A percentile compares a stretch with the other conserved stretches of the same genome.
Conservation (phyloP, 2,329 filamentous ascomycete genomes). For the Colletotrichum sp. region DNA sequence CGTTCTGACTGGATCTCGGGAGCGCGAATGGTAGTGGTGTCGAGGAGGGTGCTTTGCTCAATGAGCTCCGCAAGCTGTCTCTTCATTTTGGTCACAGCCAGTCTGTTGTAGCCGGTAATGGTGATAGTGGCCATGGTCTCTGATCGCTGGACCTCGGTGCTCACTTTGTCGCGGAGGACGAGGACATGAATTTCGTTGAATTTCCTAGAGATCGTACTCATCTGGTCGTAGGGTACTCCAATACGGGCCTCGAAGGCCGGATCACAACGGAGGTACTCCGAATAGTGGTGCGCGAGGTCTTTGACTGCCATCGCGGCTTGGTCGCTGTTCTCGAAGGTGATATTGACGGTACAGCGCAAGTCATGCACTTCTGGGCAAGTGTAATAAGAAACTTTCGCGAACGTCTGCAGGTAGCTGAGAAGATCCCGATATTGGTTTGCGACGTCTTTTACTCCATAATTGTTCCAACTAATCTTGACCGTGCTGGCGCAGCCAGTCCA, state of each 20-base stretch:
- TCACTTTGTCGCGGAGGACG: not conserved
- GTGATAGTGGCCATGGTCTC: not conserved
- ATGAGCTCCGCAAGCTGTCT: not conserved
- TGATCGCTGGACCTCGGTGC: not conserved
- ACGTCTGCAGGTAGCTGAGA: not conserved
- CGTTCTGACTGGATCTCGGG: not conserved
- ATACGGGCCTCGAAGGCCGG: not conserved
- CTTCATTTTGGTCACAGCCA: not conserved
- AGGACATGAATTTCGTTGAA: not conserved
- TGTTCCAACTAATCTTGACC: not conserved
- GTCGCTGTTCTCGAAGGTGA: not conserved
- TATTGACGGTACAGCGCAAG: not conserved
- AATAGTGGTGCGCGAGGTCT: not conserved
- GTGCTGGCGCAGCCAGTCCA: not conserved
- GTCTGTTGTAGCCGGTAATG: fast-evolving
- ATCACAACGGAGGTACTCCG: fast-evolving
- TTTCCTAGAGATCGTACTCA: not conserved
- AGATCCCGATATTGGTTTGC: fast-evolving
- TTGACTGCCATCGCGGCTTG: not conserved
- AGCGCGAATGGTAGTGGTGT: not conserved
- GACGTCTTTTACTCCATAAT: not conserved
- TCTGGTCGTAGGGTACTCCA: not conserved
- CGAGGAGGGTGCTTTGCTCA: not conserved
- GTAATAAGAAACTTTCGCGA: fast-evolving
- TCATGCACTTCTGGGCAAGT: fast-evolving